These are phyloP conservation scores for Cladosporium sp. DNA, from an alignment of 2,329 filamentous ascomycete species.

Conservation along the genomic window DNA sequence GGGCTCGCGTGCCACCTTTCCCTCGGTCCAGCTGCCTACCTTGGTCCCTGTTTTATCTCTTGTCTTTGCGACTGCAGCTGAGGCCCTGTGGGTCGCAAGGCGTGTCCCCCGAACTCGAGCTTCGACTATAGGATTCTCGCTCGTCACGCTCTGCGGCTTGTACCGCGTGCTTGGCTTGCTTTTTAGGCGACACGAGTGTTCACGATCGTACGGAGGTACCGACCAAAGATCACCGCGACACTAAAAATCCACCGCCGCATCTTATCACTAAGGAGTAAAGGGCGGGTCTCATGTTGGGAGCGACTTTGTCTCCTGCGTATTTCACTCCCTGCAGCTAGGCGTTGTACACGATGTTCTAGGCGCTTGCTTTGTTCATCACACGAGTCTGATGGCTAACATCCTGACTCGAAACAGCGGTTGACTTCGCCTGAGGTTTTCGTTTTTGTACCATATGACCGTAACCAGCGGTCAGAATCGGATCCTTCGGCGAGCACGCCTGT, in stretches of 20 bases:
- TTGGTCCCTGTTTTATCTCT: conserved; percentile 4
- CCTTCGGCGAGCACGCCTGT: not conserved
- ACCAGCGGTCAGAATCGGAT: conserved; percentile 9
- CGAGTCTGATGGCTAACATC: not conserved
- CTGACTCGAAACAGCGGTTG: conserved; percentile 9
- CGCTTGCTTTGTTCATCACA: conserved; percentile 6
- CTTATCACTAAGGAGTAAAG: conserved; percentile 8
- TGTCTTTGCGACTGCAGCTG: not conserved
- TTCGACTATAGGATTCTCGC: not conserved
- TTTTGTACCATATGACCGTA: conserved; percentile 9
- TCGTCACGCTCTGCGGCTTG: conserved; percentile 8
- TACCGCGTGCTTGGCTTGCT: conserved; percentile 4
- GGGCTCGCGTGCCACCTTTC: conserved; percentile 11
- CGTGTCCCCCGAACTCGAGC: conserved; percentile 1
- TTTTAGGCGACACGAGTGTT: conserved; percentile 5
- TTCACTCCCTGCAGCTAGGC: conserved; percentile 8
- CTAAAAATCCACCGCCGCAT: conserved; percentile 5
- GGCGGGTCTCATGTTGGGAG: conserved; percentile 1
- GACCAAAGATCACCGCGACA: conserved; percentile 7
- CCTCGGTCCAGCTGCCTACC: conserved; percentile 9
- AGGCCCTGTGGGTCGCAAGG: conserved; percentile 8
- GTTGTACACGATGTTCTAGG: not conserved
- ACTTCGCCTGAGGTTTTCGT: not conserved
- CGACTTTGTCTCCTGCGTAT: not conserved
- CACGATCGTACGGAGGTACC: conserved; percentile 3